phyloP scores from a whole-genome alignment of 1,139 yeast species.

The Arxiozyma heterogenica region DNA sequence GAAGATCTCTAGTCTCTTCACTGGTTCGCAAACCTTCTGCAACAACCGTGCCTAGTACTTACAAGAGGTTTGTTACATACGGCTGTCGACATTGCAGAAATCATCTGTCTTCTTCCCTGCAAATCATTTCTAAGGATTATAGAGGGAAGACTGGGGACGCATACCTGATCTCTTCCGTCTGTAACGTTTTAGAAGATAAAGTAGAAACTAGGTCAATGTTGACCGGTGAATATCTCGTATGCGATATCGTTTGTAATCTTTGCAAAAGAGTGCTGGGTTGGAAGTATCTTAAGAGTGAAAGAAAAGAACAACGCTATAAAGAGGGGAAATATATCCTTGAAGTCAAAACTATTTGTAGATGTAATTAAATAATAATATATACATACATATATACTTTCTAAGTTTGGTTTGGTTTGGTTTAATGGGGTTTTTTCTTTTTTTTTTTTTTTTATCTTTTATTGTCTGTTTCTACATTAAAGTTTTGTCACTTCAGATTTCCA shows the following conservation, averaged over 20 bases:
- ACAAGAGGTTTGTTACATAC: slow-evolving; percentile 28
- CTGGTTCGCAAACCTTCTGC: neutral
- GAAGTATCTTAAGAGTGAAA: slow-evolving; percentile 35
- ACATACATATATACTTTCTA: neutral
- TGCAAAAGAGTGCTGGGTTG: slow-evolving; percentile 37
- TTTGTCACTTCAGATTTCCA: slow-evolving; percentile 40
- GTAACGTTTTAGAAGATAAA: slow-evolving; percentile 32
- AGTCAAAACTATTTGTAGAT: slow-evolving; percentile 28
- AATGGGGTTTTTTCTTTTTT: too few species aligned
- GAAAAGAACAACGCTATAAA: slow-evolving; percentile 33
- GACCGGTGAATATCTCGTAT: slow-evolving; percentile 37
- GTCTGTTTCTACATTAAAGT: slow-evolving; percentile 14
- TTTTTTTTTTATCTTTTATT: neutral
- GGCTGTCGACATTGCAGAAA: slow-evolving; percentile 37
- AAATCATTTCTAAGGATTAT: slow-evolving; percentile 36
- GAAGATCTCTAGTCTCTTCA: neutral
- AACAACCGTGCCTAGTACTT: neutral
- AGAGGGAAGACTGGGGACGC: slow-evolving; percentile 39
- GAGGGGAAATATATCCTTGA: slow-evolving; percentile 39
- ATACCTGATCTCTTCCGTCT: slow-evolving; percentile 33
- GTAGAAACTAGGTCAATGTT: slow-evolving; percentile 35
- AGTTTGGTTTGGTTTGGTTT: neutral
- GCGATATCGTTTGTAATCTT: slow-evolving; percentile 37
- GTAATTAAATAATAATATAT: slow-evolving; percentile 8
- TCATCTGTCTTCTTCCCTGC: slow-evolving; percentile 34